Evolutionary conservation across 306 rosid genomes (phyloP), one percentile per base, ranked within the genome.

Genomic region (Lathyrus tuberosus): DNA sequence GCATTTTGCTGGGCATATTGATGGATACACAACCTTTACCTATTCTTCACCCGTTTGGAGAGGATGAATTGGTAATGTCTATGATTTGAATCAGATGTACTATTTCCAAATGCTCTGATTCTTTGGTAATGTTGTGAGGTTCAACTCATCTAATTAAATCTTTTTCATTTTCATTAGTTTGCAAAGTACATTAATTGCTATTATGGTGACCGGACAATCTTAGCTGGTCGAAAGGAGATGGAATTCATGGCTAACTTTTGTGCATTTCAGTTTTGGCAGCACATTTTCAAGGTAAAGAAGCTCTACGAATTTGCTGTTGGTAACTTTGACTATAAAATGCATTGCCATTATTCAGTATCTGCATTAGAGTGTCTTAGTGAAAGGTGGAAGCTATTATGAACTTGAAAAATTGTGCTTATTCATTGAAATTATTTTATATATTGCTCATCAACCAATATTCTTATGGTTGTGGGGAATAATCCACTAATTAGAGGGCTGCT

Each of bases 251-350:
- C 80, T 60, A 87, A 89, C 73, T 70, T 86, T 60, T 82, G 88
- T 71, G 96, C 97, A 7, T 89, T 78, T 81, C 90, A 87, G 81
- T 92, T 92, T 84, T 92, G 97, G 97, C 95, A 84, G 79, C 93
- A 86, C 26, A 84, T 81, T 80, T 87, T 87, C 81, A 89, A 66
- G 97, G 97, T 92, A 81, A 74, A 60, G 66, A 74, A 53, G 66
- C 43, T 53, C 49, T 52, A 15, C 49, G 47, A 38, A 70, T 53
- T 71, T 67, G 31, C 70, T 65, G 53, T 46, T 1, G 5, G 51
- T 44, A 24, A 33, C 8, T 46, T 65, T 64, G 51, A 42, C 26
- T 58, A 73, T 54, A 57, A 31, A 72, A 73, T 54, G 52, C 61
- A 13, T 51, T 60, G 47, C 52, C 69, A 59, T 70, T 44, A 40